phyloP scores from a whole-genome alignment of 495 filamentous ascomycete species.

The Darksidea phi region DNA sequence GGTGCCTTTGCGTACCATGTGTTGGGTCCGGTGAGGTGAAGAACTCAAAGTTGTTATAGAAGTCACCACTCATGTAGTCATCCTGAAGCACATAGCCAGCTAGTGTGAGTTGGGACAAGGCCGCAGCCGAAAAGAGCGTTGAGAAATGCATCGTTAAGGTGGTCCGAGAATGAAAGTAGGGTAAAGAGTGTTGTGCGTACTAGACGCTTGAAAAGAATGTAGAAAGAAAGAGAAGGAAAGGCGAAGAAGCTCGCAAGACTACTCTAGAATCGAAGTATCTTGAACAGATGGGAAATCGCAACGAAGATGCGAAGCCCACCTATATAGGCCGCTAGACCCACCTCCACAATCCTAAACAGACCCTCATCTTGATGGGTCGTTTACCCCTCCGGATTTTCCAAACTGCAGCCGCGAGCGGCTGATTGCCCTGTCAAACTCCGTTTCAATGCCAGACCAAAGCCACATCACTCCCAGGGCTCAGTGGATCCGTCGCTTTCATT shows the following conservation, averaged over 20 bases:
- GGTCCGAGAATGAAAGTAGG: background rate
- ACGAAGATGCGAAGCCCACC: background rate
- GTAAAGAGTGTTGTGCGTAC: constrained; percentile 27
- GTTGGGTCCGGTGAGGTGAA: constrained; percentile 45
- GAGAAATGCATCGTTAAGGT: constrained; percentile 48
- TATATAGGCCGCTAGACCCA: constrained; percentile 20
- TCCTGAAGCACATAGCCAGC: constrained; percentile 52
- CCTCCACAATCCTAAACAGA: background rate
- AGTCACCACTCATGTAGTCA: constrained; percentile 49
- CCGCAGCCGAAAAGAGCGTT: constrained; percentile 45
- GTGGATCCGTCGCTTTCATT: background rate
- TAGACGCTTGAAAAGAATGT: constrained; percentile 20
- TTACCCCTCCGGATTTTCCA: constrained; percentile 22
- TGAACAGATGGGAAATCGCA: background rate
- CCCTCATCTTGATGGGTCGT: constrained; percentile 5
- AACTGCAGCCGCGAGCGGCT: constrained; percentile 23
- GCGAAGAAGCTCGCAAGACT: background rate
- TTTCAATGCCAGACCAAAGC: constrained; percentile 26
- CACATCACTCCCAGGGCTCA: background rate
- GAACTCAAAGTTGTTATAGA: constrained; percentile 55
- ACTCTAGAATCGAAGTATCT: background rate
- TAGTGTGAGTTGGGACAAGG: constrained; percentile 47
- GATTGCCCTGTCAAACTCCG: constrained; percentile 25
- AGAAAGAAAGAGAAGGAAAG: constrained; percentile 14
- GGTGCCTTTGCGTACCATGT: constrained; percentile 25